Percentiles rank a stretch among this genome's conserved stretches.
phyloP scores from a whole-genome alignment of 1,139 yeast genomes.

The Hansenula sp. region DNA sequence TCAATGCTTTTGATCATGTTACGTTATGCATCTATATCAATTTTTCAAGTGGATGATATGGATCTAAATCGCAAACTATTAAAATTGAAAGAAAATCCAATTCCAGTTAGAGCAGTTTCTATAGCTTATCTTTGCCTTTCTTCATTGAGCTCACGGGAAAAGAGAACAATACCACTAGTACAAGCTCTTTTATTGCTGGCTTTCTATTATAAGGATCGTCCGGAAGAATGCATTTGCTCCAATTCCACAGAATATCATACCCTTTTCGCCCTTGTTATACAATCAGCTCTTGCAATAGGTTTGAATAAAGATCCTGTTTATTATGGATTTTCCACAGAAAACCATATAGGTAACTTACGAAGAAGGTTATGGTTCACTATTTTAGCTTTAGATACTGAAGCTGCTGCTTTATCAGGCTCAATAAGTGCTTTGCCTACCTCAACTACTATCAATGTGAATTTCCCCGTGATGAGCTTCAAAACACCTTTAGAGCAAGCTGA shows the following conservation, averaged over 20 bases:
- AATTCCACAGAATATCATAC: slow-evolving; percentile 32
- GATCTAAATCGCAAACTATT: not conserved
- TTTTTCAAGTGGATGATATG: slow-evolving; percentile 9
- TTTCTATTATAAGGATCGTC: slow-evolving; percentile 33
- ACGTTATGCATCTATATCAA: slow-evolving; percentile 33
- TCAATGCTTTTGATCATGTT: slow-evolving; percentile 36
- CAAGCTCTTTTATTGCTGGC: slow-evolving; percentile 35
- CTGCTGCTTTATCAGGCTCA: slow-evolving; percentile 6
- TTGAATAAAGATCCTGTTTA: slow-evolving; percentile 34
- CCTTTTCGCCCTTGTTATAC: slow-evolving; percentile 29
- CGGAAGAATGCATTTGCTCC: slow-evolving; percentile 35
- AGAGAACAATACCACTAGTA: slow-evolving; percentile 28
- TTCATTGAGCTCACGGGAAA: slow-evolving; percentile 26
- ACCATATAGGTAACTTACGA: slow-evolving; percentile 2
- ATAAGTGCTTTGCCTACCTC: not conserved
- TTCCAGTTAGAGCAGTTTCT: slow-evolving; percentile 28
- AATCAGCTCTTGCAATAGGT: slow-evolving; percentile 33
- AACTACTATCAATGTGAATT: slow-evolving; percentile 1
- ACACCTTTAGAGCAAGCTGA: slow-evolving; percentile 1
- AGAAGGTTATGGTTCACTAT: slow-evolving; percentile 10
- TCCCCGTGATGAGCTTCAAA: not conserved
- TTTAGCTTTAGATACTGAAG: slow-evolving; percentile 5
- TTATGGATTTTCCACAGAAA: slow-evolving; percentile 8
- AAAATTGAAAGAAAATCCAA: slow-evolving; percentile 23
- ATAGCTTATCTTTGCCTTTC: slow-evolving; percentile 29